These are phyloP conservation scores for Aspergillus vadensis DNA, from an alignment of 2,329 filamentous ascomycete species.

Conservation along the genomic window DNA sequence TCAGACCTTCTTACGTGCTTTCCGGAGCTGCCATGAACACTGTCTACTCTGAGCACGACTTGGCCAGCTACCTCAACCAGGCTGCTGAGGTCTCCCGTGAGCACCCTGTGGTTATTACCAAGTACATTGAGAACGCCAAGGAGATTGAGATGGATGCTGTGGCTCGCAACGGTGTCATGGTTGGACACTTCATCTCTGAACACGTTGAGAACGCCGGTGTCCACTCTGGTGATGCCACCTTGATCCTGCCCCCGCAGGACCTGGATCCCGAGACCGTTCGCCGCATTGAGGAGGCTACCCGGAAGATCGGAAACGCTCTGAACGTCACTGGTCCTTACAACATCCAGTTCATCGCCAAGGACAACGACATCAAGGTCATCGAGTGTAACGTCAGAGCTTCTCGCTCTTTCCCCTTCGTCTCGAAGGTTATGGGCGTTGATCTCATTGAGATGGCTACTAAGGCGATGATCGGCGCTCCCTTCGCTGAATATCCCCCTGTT, in stretches of 20 bases:
- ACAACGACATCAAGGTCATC: constrained; percentile 99
- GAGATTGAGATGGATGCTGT: constrained; percentile 99
- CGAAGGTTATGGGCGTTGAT: constrained; percentile 97
- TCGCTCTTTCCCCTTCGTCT: constrained; percentile 95
- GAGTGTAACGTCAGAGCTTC: constrained; percentile 98
- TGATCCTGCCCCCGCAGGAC: constrained; percentile 94
- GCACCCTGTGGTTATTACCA: constrained; percentile 96
- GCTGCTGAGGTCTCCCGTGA: constrained; percentile 91
- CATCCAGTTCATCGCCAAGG: constrained; percentile 99
- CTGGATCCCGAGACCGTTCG: constrained; percentile 83
- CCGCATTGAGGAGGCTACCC: constrained; percentile 90
- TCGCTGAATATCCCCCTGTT: constrained; percentile 77
- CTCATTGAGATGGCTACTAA: constrained; percentile 98
- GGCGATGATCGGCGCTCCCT: constrained; percentile 84
- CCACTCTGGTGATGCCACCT: constrained; percentile 94
- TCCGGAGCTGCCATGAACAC: constrained; percentile 99
- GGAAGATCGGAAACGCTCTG: constrained; percentile 89
- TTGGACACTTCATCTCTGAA: constrained; percentile 97
- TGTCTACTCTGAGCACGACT: constrained; percentile 91
- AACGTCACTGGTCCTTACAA: constrained; percentile 98
- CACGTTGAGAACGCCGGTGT: constrained; percentile 99
- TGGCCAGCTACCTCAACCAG: constrained; percentile 85
- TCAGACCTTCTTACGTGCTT: constrained; percentile 93
- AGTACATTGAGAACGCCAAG: constrained; percentile 99
- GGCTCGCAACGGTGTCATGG: constrained; percentile 81